phyloP scores from a whole-genome alignment of 257 asterid genomes.

The Lavandula angustifolia region DNA sequence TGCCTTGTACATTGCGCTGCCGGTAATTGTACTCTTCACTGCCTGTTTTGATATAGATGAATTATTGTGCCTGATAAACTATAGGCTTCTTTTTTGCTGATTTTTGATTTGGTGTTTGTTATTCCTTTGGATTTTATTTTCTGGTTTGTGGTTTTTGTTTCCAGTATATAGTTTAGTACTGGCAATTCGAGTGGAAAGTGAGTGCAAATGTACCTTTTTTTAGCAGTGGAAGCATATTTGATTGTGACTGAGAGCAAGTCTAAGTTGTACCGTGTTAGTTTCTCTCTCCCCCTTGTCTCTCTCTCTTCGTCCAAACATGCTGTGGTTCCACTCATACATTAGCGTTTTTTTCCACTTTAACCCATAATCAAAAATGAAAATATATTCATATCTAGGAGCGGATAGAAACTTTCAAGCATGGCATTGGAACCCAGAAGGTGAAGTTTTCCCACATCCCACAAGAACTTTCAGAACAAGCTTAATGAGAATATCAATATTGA shows the following conservation, averaged over 20 bases:
- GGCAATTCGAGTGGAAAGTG: slow-evolving; percentile 19
- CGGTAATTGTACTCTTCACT: slow-evolving; percentile 6
- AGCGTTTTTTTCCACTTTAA: no score
- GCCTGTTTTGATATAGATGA: slow-evolving; percentile 22
- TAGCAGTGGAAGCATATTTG: not conserved
- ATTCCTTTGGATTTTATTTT: not conserved
- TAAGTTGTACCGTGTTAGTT: no score
- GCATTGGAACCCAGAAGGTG: slow-evolving; percentile 65
- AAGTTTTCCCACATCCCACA: slow-evolving; percentile 60
- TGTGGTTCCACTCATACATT: no score
- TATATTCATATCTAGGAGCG: no score
- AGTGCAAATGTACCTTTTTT: slow-evolving; percentile 17
- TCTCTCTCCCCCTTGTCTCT: no score
- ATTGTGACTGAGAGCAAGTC: not conserved
- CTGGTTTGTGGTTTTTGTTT: not conserved
- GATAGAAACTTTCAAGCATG: slow-evolving; percentile 35
- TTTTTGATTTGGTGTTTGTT: slow-evolving; percentile 21
- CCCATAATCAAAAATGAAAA: no score
- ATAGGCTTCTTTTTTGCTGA: slow-evolving; percentile 4
- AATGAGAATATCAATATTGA: slow-evolving; percentile 50
- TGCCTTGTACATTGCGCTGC: slow-evolving; percentile 34
- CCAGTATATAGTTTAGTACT: slow-evolving; percentile 11
- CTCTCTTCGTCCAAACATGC: no score
- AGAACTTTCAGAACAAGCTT: slow-evolving; percentile 70
- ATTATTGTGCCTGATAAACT: slow-evolving; percentile 14